Evolutionary conservation across 768 basidiomycete species (phyloP).

Genomic region (Lactifluus rugatus): DNA sequence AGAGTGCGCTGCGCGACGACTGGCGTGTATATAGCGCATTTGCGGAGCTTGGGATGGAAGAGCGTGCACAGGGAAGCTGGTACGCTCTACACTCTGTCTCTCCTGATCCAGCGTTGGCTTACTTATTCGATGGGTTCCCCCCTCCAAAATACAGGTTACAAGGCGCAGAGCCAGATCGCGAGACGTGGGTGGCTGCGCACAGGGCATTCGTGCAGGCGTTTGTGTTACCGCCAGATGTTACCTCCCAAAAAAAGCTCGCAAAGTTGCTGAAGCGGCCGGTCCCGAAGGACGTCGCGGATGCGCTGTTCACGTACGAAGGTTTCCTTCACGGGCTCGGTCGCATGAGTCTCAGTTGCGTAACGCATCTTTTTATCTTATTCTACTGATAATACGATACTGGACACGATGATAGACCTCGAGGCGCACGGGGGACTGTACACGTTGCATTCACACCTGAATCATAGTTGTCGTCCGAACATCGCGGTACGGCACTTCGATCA

Average conservation of each 20-base stretch:
- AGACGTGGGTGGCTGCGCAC: conserved; percentile 59
- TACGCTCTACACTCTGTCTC: conserved; percentile 22
- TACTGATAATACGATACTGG: not conserved
- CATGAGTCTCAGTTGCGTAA: conserved; percentile 71
- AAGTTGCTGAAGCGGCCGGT: conserved; percentile 42
- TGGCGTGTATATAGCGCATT: conserved; percentile 49
- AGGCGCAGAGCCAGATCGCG: conserved; percentile 47
- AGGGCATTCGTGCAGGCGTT: conserved; percentile 52
- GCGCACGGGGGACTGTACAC: conserved; percentile 80
- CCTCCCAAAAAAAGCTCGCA: conserved; percentile 49
- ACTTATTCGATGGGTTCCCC: not conserved
- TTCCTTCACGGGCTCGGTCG: conserved; percentile 66
- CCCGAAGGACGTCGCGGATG: conserved; percentile 39
- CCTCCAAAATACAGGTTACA: conserved; percentile 26
- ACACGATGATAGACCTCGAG: conserved; percentile 65
- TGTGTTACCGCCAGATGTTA: conserved; percentile 39
- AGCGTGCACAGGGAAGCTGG: conserved; percentile 40
- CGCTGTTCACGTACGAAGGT: conserved; percentile 66
- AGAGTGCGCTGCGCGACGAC: conserved; percentile 35
- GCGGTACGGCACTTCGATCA: conserved; percentile 71
- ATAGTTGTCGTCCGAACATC: conserved; percentile 70
- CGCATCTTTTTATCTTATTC: not conserved
- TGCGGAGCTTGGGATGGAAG: conserved; percentile 71
- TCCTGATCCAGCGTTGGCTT: conserved; percentile 4
- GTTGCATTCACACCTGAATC: conserved; percentile 82